Percentiles rank a stretch among this genome's conserved stretches.
These are phyloP conservation scores for Scleromitrula shiraiana DNA, from an alignment of 2,329 filamentous ascomycete species.

Conservation along the genomic window DNA sequence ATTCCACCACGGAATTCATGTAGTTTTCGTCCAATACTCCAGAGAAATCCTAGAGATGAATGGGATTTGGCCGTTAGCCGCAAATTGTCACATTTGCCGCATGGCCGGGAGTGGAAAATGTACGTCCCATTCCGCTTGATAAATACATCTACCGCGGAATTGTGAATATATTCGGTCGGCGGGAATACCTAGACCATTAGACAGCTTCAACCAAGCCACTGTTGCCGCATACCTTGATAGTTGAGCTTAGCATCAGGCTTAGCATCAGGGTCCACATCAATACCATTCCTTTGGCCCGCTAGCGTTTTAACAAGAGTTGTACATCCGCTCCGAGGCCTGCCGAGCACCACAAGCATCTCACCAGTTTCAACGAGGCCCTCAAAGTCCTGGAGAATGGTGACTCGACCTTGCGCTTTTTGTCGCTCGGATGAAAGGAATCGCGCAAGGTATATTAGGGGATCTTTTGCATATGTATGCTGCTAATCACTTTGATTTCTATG, in stretches of 20 bases:
- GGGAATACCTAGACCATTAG: slow-evolving; percentile 58
- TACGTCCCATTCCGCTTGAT: slow-evolving; percentile 66
- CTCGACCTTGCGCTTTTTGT: no score
- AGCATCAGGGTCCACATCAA: slow-evolving; percentile 45
- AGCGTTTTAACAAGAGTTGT: slow-evolving; percentile 55
- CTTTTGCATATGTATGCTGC: no score
- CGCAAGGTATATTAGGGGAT: no score
- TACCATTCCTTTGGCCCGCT: slow-evolving; percentile 44
- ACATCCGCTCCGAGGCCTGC: slow-evolving; percentile 53
- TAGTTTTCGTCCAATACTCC: no score
- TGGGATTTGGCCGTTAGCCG: no score
- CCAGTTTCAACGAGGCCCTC: slow-evolving; percentile 54
- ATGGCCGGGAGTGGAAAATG: slow-evolving; percentile 71
- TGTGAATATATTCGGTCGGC: slow-evolving; percentile 45
- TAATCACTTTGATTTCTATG: no score
- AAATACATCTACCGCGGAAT: slow-evolving; percentile 52
- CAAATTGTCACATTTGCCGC: slow-evolving; percentile 64
- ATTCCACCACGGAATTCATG: no score
- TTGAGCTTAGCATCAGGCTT: no score
- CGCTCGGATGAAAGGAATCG: no score
- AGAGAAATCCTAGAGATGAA: no score
- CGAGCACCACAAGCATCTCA: slow-evolving; percentile 60
- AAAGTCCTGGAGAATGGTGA: slow-evolving; percentile 49
- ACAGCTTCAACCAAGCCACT: slow-evolving; percentile 14
- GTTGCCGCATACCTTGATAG: slow-evolving; percentile 17